Base-by-base conservation (phyloP, 2,329 filamentous ascomycete species). In the Exophiala viscosa region DNA sequence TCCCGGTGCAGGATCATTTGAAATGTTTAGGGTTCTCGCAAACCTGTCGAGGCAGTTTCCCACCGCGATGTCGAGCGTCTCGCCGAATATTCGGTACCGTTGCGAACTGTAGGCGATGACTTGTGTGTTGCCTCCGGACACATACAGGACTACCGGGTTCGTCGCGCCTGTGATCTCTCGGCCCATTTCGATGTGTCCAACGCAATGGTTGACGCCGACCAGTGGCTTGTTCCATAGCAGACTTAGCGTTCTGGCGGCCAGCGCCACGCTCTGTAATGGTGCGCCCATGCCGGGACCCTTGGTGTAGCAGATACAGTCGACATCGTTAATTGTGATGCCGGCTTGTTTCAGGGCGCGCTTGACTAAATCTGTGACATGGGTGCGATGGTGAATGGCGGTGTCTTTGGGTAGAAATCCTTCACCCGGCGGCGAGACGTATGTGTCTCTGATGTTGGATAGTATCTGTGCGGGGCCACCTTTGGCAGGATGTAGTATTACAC, bases 151-250 rank as follows among this genome's bases (percentile, higher is more conserved):
- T 33, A 97, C 91, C 0, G 93, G 93, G 72, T 99, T 92, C 18
- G 81, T 75, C 13, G 93, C 90, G 54, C 89, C 88, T 3, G 93
- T 97, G 67, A 99, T 96, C 54, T 87, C 81, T 45, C 93, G 82
- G 31, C 93, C 93, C 93, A 99, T 99, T 75, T 99, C 93, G 65
- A 99, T 97, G 72, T 99, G 93, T 39, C 93, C 93, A 43, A 99
- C 88, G 71, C 93, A 99, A 73, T 99, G 93, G 73, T 99, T 99
- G 20, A 99, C 93, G 18, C 90, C 92, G 2, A 99, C 86, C 34
- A 99, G 77, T n/a, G 87, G 84, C 70, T 89, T 90, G 48, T 76
- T 79, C 93, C 93, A 99, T 13, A 99, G 79, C 54, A 96, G 74
- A 38, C 83, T 79, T 31, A 97, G 75, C 58, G 88, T 89, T 55